Base-by-base conservation (phyloP, 192 early-diverging fungal species). In the Polychytrium aggregatum region DNA sequence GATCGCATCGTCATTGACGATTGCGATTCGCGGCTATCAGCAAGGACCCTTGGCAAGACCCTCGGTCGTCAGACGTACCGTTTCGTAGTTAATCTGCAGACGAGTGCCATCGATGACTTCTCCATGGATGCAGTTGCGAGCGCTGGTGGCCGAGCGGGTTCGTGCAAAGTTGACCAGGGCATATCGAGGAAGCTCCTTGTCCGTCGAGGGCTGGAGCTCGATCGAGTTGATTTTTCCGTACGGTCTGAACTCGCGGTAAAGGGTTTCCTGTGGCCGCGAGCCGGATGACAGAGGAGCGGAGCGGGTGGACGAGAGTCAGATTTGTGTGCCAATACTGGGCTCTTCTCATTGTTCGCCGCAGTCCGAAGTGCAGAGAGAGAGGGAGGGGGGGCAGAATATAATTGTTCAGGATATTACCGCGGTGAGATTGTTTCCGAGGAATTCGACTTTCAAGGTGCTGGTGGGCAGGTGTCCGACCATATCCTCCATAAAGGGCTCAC, bases 51-150 rank as follows among this genome's bases (percentile, higher is more conserved):
- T n/a, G n/a, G n/a, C n/a, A n/a, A n/a, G n/a, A n/a, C n/a, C n/a
- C n/a, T n/a, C n/a, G n/a, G n/a, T n/a, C n/a, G n/a, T 31, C 22
- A 21, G 0, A 25, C 54, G 14, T 18, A 56, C 54, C 6, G 60
- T 55, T 48, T 76, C 69, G 46, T 78, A 78, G 2, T 55, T 44
- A 54, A 78, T 63, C 11, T 26, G 27, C 25, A 78, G 50, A 37
- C 26, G 44, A 0, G 92, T 88, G 2, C 64, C 72, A 20, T 79
- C 73, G 37, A 96, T 60, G 2, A 69, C 55, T 43, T 81, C 53
- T n/a, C 89, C 89, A 52, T 98, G 85, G 30, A 92, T 63, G 64
- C 95, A 98, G 53, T 89, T 91, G 28, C 84, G 76, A 4, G 95
- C 95, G 46, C 84, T 84, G 1, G 92, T 87, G n/a, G 95, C 90